These are phyloP conservation scores for Trichoderma parareesei DNA, from an alignment of 495 filamentous ascomycete species.

Conservation along the genomic window DNA sequence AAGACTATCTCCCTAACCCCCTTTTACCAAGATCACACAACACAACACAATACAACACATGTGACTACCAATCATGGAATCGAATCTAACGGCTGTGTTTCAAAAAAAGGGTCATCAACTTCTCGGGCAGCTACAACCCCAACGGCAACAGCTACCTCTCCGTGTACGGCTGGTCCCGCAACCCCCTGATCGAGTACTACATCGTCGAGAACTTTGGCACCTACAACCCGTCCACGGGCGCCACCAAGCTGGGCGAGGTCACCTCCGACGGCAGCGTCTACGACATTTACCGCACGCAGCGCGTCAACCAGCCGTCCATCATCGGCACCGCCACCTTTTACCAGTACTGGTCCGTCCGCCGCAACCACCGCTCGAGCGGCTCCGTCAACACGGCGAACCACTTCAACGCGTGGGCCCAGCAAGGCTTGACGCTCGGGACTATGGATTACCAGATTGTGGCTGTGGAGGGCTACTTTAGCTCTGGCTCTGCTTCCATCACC, in stretches of 20 bases:
- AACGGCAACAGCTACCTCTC: conserved; percentile 43
- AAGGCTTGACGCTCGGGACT: conserved; percentile 42
- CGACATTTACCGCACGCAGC: conserved; percentile 52
- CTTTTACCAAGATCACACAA: no score
- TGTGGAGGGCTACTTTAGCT: conserved; percentile 51
- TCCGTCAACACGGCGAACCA: conserved; percentile 43
- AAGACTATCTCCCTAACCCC: background rate
- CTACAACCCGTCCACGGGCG: conserved; percentile 46
- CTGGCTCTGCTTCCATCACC: conserved; percentile 26
- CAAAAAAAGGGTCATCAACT: conserved; percentile 15
- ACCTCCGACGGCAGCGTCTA: conserved; percentile 54
- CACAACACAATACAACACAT: no score
- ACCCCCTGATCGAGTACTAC: conserved; percentile 55
- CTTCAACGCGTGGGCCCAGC: conserved; percentile 49
- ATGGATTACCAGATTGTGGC: conserved; percentile 53
- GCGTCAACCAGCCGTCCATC: conserved; percentile 53
- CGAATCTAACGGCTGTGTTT: background rate
- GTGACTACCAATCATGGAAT: no score
- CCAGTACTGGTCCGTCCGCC: conserved; percentile 50
- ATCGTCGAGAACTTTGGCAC: conserved; percentile 46
- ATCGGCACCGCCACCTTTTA: conserved; percentile 46
- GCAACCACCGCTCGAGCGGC: conserved; percentile 35
- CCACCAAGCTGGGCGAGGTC: conserved; percentile 45
- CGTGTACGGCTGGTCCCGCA: conserved; percentile 52
- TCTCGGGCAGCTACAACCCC: conserved; percentile 19